Base-by-base conservation (phyloP, 495 filamentous ascomycete species). In the Penicillium simplicissimum region DNA sequence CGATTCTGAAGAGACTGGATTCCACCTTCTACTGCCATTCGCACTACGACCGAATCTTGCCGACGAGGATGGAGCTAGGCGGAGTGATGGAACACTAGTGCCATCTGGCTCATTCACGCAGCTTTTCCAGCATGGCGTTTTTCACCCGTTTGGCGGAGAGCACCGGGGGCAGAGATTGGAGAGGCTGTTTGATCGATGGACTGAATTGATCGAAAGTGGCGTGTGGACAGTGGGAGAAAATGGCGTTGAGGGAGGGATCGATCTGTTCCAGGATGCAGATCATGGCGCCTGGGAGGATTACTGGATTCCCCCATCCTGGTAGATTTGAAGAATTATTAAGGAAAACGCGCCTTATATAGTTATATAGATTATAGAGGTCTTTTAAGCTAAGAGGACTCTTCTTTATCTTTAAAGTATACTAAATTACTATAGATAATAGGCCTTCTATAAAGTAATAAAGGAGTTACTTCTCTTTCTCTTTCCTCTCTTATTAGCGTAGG, bases 201-300 rank as follows among this genome's bases (percentile, higher is more conserved):
- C 64, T 15, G 65, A 69, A 37, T 52, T 77, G 61, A 25, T 25
- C 3, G 23, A 25, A 25, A 25, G 23, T 25, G 23, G 23, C 23
- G 23, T 74, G 38, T 80, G 77, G 78, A 63, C 64, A 38, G 77
- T 82, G 48, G 75, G 74, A 28, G 52, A 61, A 37, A 52, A 78
- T 33, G 76, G 79, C 2, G 74, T 82, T 8, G 48, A 70, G 48
- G 75, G 76, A 23, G 67, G 54, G 14, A 74, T 82, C 60, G 74
- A 78, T 45, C 72, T 59, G 42, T 80, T 80, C 60, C 59, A 52
- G 52, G 72, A 81, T 45, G 77, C 78, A 33, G 67, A 73, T 55
- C 60, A 49, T 7, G 64, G 66, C 38, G 65, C 61, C 60, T 74
- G 69, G 67, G 42, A 38, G 34, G 66, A 74, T 60, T 77, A 75